Evolutionary conservation across 2,329 filamentous ascomycete genomes (phyloP), one percentile per base, ranked within the genome.

Genomic region (Escovopsis weberi): DNA sequence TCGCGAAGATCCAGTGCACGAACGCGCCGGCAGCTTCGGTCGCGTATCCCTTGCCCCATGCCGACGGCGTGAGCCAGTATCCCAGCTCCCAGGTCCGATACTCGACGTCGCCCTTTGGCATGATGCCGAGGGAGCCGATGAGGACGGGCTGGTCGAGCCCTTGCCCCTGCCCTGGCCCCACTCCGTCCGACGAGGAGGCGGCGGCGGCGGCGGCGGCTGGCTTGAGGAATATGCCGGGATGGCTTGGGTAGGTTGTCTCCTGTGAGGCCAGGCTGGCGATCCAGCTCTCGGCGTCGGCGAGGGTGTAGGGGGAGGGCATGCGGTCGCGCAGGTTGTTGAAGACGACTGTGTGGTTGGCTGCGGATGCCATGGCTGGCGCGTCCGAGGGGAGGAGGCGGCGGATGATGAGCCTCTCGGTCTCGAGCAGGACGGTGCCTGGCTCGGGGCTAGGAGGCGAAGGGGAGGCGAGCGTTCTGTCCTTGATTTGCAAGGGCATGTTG

Each of bases 301-400:
- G 48, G 0, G 59, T 64, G 54, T 72, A 73, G 0, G 70, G 70
- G 9, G 48, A 51, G 3, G 69, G 67, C 44, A 72, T 73, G 35
- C 55, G 47, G 50, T 68, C 56, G 44, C 64, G 62, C 60, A 74
- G 60, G 49, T 55, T 59, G 10, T 43, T 46, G 1, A 55, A 49
- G 4, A 74, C 53, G 18, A 59, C 47, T 9, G 53, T 51, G 45
- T 66, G 57, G 54, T 72, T 61, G 43, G 56, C 66, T 1, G 55
- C 58, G 4, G 42, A 43, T 4, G 61, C 50, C 32, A 66, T 39
- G 18, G 53, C 46, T 4, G 53, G 46, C 4, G 62, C 64, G 48
- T 74, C 71, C 2, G 56, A 52, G 5, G 44, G 45, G 26, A 53
- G 47, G 45, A 57, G 65, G 28, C 63, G 62, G 6, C 70, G 66